Evolutionary conservation across 768 basidiomycete species (phyloP).

Genomic region (Cubamyces sp.): DNA sequence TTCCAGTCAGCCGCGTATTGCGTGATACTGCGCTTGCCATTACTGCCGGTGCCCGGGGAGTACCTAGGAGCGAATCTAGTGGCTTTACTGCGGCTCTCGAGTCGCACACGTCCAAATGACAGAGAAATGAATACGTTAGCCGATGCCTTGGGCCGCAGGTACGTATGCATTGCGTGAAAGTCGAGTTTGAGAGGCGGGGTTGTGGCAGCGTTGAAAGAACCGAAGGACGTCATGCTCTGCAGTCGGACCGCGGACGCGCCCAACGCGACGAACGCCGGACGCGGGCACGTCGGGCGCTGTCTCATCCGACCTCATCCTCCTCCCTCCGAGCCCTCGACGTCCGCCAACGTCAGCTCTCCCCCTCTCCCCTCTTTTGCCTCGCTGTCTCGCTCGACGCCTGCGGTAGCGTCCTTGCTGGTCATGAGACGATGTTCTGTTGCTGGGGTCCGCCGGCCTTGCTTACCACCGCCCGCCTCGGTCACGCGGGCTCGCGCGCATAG

Average conservation of each 20-base stretch:
- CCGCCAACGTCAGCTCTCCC: not conserved
- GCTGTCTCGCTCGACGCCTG: constrained; percentile 18
- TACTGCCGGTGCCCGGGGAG: too few species aligned
- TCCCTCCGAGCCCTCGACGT: constrained; percentile 11
- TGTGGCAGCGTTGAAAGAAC: not conserved
- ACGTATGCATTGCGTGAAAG: too few species aligned
- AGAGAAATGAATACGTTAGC: too few species aligned
- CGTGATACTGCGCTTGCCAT: too few species aligned
- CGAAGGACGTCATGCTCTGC: constrained; percentile 10
- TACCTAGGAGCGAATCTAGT: too few species aligned
- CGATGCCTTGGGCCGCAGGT: too few species aligned
- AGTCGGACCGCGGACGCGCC: not conserved
- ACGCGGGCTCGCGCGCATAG: constrained; percentile 30
- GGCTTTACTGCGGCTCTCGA: too few species aligned
- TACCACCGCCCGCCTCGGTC: constrained; percentile 20
- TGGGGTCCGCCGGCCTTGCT: constrained; percentile 29
- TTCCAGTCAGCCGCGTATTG: too few species aligned
- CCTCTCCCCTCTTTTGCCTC: constrained; percentile 3
- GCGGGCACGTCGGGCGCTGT: constrained; percentile 18
- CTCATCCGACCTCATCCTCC: constrained; percentile 13
- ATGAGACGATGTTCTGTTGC: constrained; percentile 37
- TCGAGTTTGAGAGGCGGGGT: too few species aligned
- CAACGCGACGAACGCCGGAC: constrained; percentile 12
- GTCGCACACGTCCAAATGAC: too few species aligned
- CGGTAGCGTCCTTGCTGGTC: constrained; percentile 35